Percentiles rank a stretch among this genome's conserved stretches.
These are phyloP conservation scores for Eutreptiella sp. DNA, from an alignment of 208 protist species.

Conservation along the genomic window DNA sequence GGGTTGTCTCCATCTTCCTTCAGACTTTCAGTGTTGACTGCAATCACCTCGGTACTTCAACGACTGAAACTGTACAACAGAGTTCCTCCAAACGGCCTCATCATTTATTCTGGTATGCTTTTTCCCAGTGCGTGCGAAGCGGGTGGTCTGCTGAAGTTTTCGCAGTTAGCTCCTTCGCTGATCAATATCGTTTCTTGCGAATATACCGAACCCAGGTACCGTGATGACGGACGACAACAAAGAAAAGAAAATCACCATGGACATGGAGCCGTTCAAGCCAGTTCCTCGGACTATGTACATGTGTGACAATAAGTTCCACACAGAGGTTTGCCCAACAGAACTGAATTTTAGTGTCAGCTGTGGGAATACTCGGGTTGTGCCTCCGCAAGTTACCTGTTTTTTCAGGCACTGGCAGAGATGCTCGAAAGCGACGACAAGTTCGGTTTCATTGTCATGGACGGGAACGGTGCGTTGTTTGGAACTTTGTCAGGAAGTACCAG, in stretches of 20 bases:
- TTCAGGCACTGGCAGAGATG: slow-evolving; percentile 93
- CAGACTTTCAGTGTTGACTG: slow-evolving; percentile 71
- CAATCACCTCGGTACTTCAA: slow-evolving; percentile 75
- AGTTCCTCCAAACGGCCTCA: slow-evolving; percentile 92
- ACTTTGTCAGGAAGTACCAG: slow-evolving; percentile 95
- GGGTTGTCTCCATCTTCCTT: no score
- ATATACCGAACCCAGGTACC: no score
- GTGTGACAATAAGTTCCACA: slow-evolving; percentile 97
- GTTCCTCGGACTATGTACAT: slow-evolving; percentile 98
- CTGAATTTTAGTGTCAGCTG: not conserved
- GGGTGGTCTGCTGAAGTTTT: no score
- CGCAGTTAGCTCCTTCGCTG: no score
- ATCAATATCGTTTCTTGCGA: no score
- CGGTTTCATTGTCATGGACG: slow-evolving; percentile 99
- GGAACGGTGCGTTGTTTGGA: slow-evolving; percentile 93
- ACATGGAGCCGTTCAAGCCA: slow-evolving; percentile 99
- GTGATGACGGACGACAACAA: slow-evolving; percentile 98
- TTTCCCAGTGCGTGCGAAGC: no score
- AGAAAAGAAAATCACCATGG: slow-evolving; percentile 97
- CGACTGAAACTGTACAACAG: slow-evolving; percentile 84
- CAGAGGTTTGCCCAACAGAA: no score
- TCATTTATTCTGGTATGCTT: slow-evolving; percentile 99
- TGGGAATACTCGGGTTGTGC: not conserved
- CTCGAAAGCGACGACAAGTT: slow-evolving; percentile 99
- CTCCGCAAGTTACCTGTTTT: no score